Evolutionary conservation across 176 grass and related monocot genomes (phyloP).

Genomic region (Luzula sylvatica): DNA sequence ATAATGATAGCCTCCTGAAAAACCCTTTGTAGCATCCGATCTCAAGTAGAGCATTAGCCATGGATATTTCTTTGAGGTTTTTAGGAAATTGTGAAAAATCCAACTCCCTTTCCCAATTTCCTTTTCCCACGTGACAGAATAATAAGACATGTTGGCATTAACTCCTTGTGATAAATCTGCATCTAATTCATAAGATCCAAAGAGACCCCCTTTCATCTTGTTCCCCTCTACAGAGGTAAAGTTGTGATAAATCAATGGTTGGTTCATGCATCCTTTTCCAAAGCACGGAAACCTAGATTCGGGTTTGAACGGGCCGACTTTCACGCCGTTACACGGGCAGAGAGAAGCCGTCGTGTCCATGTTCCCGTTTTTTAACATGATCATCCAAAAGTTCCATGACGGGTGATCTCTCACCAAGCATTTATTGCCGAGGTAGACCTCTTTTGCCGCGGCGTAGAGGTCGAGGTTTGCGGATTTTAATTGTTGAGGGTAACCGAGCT

Average conservation of each 20-base stretch:
- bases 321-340: slow-evolving; percentile 60
- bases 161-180: neutral
- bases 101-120: slow-evolving; percentile 37
- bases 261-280: slow-evolving; percentile 87
- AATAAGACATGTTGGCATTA: slow-evolving; percentile 25
- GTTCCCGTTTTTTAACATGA: slow-evolving; percentile 98
- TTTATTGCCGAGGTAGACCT: slow-evolving; percentile 60
- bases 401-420: slow-evolving; percentile 51
- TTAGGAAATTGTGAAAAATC: slow-evolving; percentile 73
- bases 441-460: slow-evolving; percentile 54
- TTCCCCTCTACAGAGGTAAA: slow-evolving; percentile 36
- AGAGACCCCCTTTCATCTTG: slow-evolving; percentile 44
- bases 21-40: slow-evolving; percentile 71
- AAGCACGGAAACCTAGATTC: slow-evolving; percentile 61
- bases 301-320: slow-evolving; percentile 46
- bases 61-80: slow-evolving; percentile 56
- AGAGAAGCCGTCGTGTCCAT: slow-evolving; percentile 57
- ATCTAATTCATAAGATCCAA: slow-evolving; percentile 65
- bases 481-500: slow-evolving; percentile 32
- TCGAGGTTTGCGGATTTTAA: slow-evolving; percentile 36
- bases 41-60: slow-evolving; percentile 94
- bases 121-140: slow-evolving; percentile 82
- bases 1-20: slow-evolving; percentile 95
- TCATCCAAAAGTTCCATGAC: slow-evolving; percentile 95
- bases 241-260: slow-evolving; percentile 75